Percentiles rank a stretch among this genome's conserved stretches.
These are phyloP conservation scores for Stylosanthes scabra DNA, from an alignment of 331 rosid genomes.

Conservation along the genomic window DNA sequence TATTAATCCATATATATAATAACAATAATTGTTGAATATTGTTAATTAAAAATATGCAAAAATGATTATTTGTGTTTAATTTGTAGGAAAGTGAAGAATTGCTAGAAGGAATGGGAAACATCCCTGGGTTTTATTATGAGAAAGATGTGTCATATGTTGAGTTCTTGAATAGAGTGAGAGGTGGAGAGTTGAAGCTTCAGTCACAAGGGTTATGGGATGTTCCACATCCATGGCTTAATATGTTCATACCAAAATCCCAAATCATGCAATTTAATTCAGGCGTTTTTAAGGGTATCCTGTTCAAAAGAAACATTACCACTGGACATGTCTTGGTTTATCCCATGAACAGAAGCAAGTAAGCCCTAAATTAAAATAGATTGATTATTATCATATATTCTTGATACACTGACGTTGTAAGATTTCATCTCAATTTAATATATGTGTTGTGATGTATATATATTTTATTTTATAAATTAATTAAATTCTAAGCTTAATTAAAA, in stretches of 20 bases:
- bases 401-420: too few species aligned
- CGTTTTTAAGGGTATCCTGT: conserved; percentile 66
- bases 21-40: too few species aligned
- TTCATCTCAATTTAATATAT: too few species aligned
- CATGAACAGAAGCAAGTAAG: conserved; percentile 87
- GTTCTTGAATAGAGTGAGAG: conserved; percentile 76
- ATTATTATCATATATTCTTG: too few species aligned
- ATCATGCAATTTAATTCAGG: conserved; percentile 63
- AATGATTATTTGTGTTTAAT: too few species aligned
- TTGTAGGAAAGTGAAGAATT: conserved; percentile 60
- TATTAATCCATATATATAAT: too few species aligned
- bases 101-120: conserved; percentile 58
- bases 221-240: conserved; percentile 95
- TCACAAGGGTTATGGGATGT: conserved; percentile 88
- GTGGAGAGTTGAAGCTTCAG: conserved; percentile 79
- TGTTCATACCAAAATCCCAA: conserved; percentile 71
- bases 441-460: too few species aligned
- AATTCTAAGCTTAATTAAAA: background rate
- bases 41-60: too few species aligned
- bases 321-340: conserved; percentile 83
- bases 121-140: conserved; percentile 70
- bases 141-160: conserved; percentile 65
- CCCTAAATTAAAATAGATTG: background rate
- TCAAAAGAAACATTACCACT: conserved; percentile 67
- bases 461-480: too few species aligned